These are phyloP conservation scores for Ramaria rubella DNA, from an alignment of 768 basidiomycete genomes.

Conservation along the genomic window DNA sequence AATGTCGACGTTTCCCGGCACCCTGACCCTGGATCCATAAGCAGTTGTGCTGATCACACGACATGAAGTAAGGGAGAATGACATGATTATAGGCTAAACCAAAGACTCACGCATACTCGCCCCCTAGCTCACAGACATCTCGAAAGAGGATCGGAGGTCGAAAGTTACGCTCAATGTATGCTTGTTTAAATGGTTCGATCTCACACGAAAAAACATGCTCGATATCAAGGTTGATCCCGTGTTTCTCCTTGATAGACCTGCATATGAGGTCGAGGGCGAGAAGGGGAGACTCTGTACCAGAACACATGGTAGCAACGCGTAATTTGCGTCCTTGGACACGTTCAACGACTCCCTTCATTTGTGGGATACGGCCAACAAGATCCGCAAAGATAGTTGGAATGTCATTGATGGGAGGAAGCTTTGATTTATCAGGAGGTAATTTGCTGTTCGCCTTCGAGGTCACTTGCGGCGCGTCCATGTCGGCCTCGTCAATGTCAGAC, in stretches of 20 bases:
- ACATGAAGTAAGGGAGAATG: background rate
- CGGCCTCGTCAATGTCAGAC: slow-evolving; percentile 27
- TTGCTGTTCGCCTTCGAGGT: slow-evolving; percentile 15
- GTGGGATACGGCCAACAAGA: slow-evolving; percentile 57
- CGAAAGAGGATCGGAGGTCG: slow-evolving; percentile 87
- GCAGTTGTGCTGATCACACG: slow-evolving; percentile 65
- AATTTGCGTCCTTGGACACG: slow-evolving; percentile 72
- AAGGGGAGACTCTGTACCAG: slow-evolving; percentile 91
- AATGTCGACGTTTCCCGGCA: slow-evolving; percentile 87
- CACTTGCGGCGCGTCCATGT: slow-evolving; percentile 16
- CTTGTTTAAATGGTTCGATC: slow-evolving; percentile 96
- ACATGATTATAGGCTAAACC: slow-evolving; percentile 1
- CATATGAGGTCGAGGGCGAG: slow-evolving; percentile 83
- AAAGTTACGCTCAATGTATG: slow-evolving; percentile 96
- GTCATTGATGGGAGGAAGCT: slow-evolving; percentile 70
- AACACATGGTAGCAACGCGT: slow-evolving; percentile 96
- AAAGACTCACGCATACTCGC: slow-evolving; percentile 60
- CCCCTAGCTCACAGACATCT: slow-evolving; percentile 87
- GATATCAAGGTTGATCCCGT: slow-evolving; percentile 56
- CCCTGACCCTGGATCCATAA: slow-evolving; percentile 77
- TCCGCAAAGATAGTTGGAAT: slow-evolving; percentile 71
- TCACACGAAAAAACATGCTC: slow-evolving; percentile 97
- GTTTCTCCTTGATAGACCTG: slow-evolving; percentile 63
- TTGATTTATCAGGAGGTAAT: slow-evolving; percentile 50
- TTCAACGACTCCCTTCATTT: slow-evolving; percentile 59